Percentiles rank a stretch among this genome's conserved stretches.
phyloP scores from a whole-genome alignment of 164 flowering plant genomes.

The Houttuynia cordata region DNA sequence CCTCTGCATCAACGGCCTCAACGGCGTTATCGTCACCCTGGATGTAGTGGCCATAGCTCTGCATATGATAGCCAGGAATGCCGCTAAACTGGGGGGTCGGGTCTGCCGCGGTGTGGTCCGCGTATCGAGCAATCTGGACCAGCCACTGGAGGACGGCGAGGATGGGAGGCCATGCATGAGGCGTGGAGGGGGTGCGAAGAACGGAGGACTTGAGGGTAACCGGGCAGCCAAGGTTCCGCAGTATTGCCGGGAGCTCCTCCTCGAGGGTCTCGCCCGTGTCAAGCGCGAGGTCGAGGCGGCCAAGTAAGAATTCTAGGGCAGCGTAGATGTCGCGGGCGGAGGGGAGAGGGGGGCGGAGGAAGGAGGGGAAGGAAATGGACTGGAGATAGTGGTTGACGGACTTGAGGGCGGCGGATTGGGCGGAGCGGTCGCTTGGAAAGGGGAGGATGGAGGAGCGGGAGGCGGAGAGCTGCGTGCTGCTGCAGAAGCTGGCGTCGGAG shows the following conservation, averaged over 20 bases:
- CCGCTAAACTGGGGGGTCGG: conserved; percentile 1
- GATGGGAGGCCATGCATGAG: conserved; percentile 67
- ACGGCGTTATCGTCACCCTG: conserved; percentile 54
- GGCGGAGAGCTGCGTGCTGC: conserved; percentile 29
- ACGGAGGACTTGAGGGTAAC: conserved; percentile 56
- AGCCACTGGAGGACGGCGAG: conserved; percentile 73
- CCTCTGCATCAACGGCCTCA: conserved; percentile 33
- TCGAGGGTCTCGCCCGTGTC: conserved; percentile 32
- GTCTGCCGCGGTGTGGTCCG: conserved; percentile 14
- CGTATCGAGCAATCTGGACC: conserved; percentile 48
- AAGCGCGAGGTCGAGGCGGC: conserved; percentile 17
- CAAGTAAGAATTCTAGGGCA: conserved; percentile 35
- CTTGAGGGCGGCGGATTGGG: conserved; percentile 44
- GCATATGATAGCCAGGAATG: conserved; percentile 20
- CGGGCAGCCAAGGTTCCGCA: conserved; percentile 54
- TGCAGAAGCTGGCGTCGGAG: conserved; percentile 51
- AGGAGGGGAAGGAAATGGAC: conserved; percentile 32
- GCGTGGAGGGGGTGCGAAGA: conserved; percentile 60
- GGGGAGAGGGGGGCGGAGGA: conserved; percentile 45
- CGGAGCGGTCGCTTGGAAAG: conserved; percentile 29
- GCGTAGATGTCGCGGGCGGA: conserved; percentile 58
- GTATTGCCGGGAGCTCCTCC: conserved; percentile 47
- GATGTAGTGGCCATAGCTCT: conserved; percentile 44
- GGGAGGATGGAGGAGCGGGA: conserved; percentile 16
- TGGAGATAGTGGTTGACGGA: conserved; percentile 54